These are phyloP conservation scores for Pholiota conissans DNA, from an alignment of 768 basidiomycete genomes.

Conservation along the genomic window DNA sequence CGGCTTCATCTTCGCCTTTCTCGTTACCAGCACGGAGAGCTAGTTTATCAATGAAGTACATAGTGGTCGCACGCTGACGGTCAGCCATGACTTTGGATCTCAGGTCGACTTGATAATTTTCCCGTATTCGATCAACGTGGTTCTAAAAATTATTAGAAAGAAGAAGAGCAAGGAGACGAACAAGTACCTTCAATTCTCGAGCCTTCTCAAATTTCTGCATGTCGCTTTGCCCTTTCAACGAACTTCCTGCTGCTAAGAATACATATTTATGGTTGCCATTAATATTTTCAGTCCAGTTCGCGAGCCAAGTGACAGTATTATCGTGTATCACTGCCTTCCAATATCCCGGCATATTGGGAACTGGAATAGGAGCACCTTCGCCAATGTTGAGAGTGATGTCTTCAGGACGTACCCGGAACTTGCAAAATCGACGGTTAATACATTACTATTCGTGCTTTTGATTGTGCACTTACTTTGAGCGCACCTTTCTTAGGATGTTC, in stretches of 20 bases:
- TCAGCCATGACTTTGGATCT: slow-evolving; percentile 92
- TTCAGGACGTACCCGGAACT: slow-evolving; percentile 90
- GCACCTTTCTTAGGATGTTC: slow-evolving; percentile 98
- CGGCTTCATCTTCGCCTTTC: slow-evolving; percentile 99
- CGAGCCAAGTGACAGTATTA: slow-evolving; percentile 97
- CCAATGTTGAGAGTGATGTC: slow-evolving; percentile 97
- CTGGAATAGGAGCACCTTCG: slow-evolving; percentile 66
- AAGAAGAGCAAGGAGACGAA: neutral
- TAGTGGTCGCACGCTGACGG: slow-evolving; percentile 96
- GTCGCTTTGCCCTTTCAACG: slow-evolving; percentile 97
- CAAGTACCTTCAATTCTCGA: slow-evolving; percentile 86
- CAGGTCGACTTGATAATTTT: slow-evolving; percentile 83
- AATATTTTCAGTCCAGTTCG: slow-evolving; percentile 98
- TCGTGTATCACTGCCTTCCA: slow-evolving; percentile 92
- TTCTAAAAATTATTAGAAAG: slow-evolving; percentile 45
- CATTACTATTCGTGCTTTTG: neutral
- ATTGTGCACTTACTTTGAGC: slow-evolving; percentile 67
- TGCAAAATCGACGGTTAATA: slow-evolving; percentile 8
- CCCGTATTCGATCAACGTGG: slow-evolving; percentile 87
- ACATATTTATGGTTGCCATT: slow-evolving; percentile 97
- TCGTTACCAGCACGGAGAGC: slow-evolving; percentile 99
- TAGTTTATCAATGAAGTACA: slow-evolving; percentile 98
- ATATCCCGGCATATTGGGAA: slow-evolving; percentile 88
- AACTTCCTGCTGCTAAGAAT: slow-evolving; percentile 96
- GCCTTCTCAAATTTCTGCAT: slow-evolving; percentile 98